A percentile compares a stretch with the other conserved stretches of the same genome.
Conservation (phyloP, 2,329 filamentous ascomycete species). For the Tolypocladium ophioglossoides region DNA sequence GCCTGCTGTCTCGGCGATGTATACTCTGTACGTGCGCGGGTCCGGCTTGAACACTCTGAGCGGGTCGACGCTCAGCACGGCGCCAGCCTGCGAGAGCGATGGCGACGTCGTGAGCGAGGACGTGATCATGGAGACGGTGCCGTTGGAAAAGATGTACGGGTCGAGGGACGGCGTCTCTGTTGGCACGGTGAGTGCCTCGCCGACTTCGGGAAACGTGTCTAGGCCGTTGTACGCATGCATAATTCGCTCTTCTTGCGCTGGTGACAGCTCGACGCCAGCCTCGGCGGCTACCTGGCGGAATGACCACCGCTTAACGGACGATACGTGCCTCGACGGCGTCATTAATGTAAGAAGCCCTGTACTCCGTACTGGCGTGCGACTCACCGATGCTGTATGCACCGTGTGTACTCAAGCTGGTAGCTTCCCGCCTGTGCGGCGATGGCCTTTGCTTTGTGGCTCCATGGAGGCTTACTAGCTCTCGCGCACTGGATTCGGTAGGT, state of each 20-base stretch:
- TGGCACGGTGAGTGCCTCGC: constrained; percentile 39
- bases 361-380: constrained; percentile 7
- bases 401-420: constrained; percentile 70
- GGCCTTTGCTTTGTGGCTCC: constrained; percentile 41
- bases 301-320: constrained; percentile 43
- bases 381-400: constrained; percentile 66
- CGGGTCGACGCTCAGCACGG: constrained; percentile 49
- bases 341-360: not conserved
- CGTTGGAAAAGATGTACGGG: constrained; percentile 61
- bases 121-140: constrained; percentile 51
- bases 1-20: constrained; percentile 41
- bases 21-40: constrained; percentile 49
- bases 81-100: constrained; percentile 36
- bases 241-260: constrained; percentile 34
- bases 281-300: constrained; percentile 56
- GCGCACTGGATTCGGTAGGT: constrained; percentile 60
- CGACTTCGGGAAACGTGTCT: constrained; percentile 53
- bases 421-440: constrained; percentile 54
- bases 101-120: constrained; percentile 48
- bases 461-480: constrained; percentile 45
- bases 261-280: constrained; percentile 31
- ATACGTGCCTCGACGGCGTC: constrained; percentile 31
- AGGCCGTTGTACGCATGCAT: constrained; percentile 57
- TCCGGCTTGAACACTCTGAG: constrained; percentile 55
- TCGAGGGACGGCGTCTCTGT: constrained; percentile 27